Evolutionary conservation across 495 filamentous ascomycete species (phyloP).

Genomic region (Hapsidospora chrysogenum): DNA sequence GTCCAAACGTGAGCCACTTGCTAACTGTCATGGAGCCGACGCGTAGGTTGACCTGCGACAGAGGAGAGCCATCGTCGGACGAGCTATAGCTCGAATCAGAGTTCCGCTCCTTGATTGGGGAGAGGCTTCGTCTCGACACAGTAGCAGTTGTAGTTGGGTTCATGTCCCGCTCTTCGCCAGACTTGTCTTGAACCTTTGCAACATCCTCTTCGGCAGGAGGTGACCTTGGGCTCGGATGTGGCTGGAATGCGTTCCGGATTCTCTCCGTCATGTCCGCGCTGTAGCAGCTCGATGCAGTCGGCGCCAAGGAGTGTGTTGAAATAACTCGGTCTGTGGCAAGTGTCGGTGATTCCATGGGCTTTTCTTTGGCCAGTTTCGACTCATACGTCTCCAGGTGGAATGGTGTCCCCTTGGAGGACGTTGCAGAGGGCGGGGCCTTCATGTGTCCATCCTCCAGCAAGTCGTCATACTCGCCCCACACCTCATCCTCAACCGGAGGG

Average conservation of each 20-base stretch:
- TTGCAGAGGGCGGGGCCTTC: constrained; percentile 34
- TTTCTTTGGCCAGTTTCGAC: constrained; percentile 12
- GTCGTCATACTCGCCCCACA: constrained; percentile 93
- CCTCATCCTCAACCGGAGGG: constrained; percentile 60
- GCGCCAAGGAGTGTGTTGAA: constrained; percentile 11
- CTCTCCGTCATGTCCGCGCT: constrained; percentile 30
- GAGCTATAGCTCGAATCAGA: constrained; percentile 27
- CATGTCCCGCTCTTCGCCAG: not conserved
- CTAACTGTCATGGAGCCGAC: constrained; percentile 52
- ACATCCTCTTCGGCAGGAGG: constrained; percentile 1
- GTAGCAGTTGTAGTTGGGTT: not conserved
- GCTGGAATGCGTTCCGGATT: constrained; percentile 24
- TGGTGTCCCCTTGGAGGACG: constrained; percentile 24
- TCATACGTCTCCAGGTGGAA: constrained; percentile 26
- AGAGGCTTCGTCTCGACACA: constrained; percentile 19
- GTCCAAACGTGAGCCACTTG: constrained; percentile 85
- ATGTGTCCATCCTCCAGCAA: constrained; percentile 47
- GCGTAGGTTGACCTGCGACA: constrained; percentile 64
- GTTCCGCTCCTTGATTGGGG: constrained; percentile 20
- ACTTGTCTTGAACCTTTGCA: too few species aligned
- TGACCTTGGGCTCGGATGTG: constrained; percentile 9
- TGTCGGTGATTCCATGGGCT: constrained; percentile 24
- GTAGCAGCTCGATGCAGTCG: constrained; percentile 20
- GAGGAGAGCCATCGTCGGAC: constrained; percentile 36
- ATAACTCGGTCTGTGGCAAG: constrained; percentile 9